phyloP scores from a whole-genome alignment of 495 filamentous ascomycete species.

The Aspergillus conjunctus region DNA sequence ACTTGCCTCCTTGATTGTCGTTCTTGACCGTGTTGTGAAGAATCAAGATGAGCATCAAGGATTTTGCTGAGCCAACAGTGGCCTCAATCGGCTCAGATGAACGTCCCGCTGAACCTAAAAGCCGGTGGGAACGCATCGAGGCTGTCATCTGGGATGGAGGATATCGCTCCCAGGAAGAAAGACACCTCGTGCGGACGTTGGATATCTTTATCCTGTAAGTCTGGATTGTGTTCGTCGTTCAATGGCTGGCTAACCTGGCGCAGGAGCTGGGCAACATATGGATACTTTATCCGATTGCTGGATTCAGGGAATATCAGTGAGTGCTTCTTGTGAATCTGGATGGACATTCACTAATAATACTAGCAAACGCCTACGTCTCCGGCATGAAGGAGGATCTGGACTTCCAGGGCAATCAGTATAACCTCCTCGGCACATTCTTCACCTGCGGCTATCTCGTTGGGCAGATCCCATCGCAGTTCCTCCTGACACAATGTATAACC shows the following conservation, averaged over 20 bases:
- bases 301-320: conserved; percentile 9
- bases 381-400: conserved; percentile 14
- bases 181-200: conserved; percentile 8
- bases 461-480: conserved; percentile 52
- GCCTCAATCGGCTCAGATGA: background rate
- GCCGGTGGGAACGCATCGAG: conserved; percentile 10
- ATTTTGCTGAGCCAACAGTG: background rate
- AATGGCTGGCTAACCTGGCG: background rate
- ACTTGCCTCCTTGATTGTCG: background rate
- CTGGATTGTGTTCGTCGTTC: background rate
- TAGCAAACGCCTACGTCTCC: conserved; percentile 17
- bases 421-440: conserved; percentile 15
- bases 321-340: background rate
- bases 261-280: conserved; percentile 13
- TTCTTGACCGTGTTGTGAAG: background rate
- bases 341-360: background rate
- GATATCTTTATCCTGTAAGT: conserved; percentile 11
- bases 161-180: conserved; percentile 7
- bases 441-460: conserved; percentile 52
- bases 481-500: conserved; percentile 38
- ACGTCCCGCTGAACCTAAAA: background rate
- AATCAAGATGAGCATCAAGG: background rate
- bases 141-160: conserved; percentile 12
- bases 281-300: conserved; percentile 7
- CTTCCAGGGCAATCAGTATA: conserved; percentile 8